phyloP scores from a whole-genome alignment of 2,329 filamentous ascomycete species.

The Colletotrichum tanaceti region DNA sequence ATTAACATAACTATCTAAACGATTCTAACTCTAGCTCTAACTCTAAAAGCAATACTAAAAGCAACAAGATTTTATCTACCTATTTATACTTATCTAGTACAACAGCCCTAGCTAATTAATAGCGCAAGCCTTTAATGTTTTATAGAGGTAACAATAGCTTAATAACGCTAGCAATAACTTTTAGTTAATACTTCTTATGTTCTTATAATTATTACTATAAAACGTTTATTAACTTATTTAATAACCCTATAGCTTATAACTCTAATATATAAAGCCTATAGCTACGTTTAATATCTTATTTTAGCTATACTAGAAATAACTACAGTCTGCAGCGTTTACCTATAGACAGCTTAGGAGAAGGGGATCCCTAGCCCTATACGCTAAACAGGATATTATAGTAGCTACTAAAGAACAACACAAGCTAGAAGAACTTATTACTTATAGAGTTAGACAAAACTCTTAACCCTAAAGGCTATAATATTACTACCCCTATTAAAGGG shows the following conservation, averaged over 20 bases:
- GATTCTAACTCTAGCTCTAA: conserved; percentile 41
- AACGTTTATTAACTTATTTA: conserved; percentile 70
- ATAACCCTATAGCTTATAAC: conserved; percentile 55
- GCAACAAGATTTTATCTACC: not conserved
- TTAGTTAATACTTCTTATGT: conserved; percentile 65
- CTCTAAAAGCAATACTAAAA: not conserved
- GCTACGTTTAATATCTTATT: conserved; percentile 52
- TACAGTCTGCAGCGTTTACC: not conserved
- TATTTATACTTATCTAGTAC: not conserved
- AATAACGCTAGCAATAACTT: conserved; percentile 57
- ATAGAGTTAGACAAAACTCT: conserved; percentile 51
- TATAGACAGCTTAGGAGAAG: not conserved
- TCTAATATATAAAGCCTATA: conserved; percentile 54
- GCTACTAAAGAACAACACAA: conserved; percentile 41
- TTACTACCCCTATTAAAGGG: conserved; percentile 53
- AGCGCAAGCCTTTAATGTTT: conserved; percentile 55
- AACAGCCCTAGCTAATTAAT: not conserved
- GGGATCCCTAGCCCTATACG: not conserved
- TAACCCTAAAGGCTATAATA: conserved; percentile 50
- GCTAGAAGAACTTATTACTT: not conserved
- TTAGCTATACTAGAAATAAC: not conserved
- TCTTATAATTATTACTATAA: conserved; percentile 65
- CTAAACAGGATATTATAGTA: conserved; percentile 41
- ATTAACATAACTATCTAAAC: not conserved
- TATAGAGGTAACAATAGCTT: conserved; percentile 62